Evolutionary conservation across 306 rosid species (phyloP).

Genomic region (Acacia melanoxylon): DNA sequence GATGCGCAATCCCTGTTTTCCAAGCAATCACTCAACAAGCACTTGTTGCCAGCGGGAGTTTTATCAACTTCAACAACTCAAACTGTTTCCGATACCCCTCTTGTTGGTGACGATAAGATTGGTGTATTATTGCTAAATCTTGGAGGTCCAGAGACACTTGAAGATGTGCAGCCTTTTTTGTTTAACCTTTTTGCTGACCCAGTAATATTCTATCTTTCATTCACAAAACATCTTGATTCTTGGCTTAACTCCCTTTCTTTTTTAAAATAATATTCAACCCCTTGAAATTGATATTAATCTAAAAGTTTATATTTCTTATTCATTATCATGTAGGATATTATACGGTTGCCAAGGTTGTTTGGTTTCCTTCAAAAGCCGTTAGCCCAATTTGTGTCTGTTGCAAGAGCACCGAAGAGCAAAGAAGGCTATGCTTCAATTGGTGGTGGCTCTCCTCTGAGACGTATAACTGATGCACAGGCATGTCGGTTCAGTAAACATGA

Average conservation of each 20-base stretch:
- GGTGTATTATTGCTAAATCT: conserved; percentile 92
- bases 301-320: not conserved
- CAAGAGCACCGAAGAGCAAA: conserved; percentile 91
- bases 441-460: conserved; percentile 95
- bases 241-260: not conserved
- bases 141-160: conserved; percentile 97
- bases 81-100: conserved; percentile 49
- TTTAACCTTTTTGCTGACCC: conserved; percentile 98
- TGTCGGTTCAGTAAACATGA: conserved; percentile 22
- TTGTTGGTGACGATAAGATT: conserved; percentile 63
- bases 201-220: conserved; percentile 47
- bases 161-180: conserved; percentile 94
- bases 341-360: conserved; percentile 85
- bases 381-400: conserved; percentile 84
- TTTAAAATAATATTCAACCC: not conserved
- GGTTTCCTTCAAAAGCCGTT: conserved; percentile 91
- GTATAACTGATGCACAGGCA: conserved; percentile 93
- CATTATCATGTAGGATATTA: conserved; percentile 69
- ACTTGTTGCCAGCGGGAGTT: conserved; percentile 61
- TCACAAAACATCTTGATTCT: conserved; percentile 2
- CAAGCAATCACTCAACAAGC: conserved; percentile 50
- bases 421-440: conserved; percentile 99
- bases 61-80: conserved; percentile 56
- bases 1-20: conserved; percentile 54
- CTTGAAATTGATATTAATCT: conserved; percentile 14